Conservation (phyloP, 352 stramenopile genomes). For the Pythium sukuiense region DNA sequence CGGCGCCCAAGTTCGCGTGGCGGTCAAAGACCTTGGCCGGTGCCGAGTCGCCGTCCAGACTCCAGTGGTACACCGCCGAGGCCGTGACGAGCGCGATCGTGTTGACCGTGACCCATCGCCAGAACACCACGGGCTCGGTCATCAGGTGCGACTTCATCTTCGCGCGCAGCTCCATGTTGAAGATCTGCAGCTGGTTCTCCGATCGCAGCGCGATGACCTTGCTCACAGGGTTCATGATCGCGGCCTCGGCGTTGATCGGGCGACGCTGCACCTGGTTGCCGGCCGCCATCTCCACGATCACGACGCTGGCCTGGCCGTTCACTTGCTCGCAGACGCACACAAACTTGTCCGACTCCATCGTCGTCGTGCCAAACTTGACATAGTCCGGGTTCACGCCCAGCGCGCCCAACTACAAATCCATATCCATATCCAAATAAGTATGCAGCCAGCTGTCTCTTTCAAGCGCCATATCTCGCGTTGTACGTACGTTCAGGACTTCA, state of each 20-base stretch:
- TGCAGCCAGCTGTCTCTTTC: not conserved
- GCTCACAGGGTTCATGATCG: conserved; percentile 99
- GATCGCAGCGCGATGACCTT: conserved; percentile 87
- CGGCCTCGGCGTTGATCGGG: conserved; percentile 98
- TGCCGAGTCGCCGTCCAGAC: conserved; percentile 89
- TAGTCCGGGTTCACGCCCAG: conserved; percentile 89
- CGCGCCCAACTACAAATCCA: conserved; percentile 64
- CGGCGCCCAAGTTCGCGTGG: conserved; percentile 91
- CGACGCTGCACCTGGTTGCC: conserved; percentile 90
- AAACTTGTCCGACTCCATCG: conserved; percentile 98
- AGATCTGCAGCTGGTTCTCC: conserved; percentile 98
- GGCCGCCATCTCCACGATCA: conserved; percentile 91
- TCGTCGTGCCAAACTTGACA: conserved; percentile 93
- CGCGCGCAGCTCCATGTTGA: conserved; percentile 99
- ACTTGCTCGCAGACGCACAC: conserved; percentile 93
- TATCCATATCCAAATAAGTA: not conserved
- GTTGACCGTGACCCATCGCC: conserved; percentile 97
- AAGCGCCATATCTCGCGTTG: not conserved
- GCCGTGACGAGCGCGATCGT: conserved; percentile 98
- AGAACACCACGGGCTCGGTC: conserved; percentile 96
- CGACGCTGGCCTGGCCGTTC: conserved; percentile 86
- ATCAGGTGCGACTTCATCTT: conserved; percentile 98
- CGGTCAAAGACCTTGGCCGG: conserved; percentile 98
- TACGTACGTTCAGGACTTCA: conserved; percentile 90
- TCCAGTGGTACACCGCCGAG: conserved; percentile 98